These are phyloP conservation scores for Guillardia theta DNA, from an alignment of 78 protist species.

Conservation along the genomic window DNA sequence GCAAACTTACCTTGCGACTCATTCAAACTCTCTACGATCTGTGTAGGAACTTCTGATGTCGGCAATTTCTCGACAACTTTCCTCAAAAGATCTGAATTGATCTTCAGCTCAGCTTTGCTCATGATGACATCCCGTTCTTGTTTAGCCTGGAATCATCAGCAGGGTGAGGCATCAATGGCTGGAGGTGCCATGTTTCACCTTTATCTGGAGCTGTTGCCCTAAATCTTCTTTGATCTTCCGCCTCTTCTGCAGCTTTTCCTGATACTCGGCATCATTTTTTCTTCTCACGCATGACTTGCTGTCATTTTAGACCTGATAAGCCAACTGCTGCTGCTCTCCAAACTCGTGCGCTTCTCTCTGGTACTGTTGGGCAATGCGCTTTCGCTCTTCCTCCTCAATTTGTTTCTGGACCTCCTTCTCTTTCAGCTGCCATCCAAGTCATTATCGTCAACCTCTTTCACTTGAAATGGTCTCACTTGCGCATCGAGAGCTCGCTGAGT, in stretches of 20 bases:
- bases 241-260: not conserved
- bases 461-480: too few species aligned
- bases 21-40: too few species aligned
- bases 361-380: not conserved
- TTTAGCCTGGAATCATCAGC: not conserved
- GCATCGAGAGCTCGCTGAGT: not conserved
- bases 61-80: not conserved
- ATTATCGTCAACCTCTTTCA: too few species aligned
- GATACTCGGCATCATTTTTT: too few species aligned
- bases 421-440: too few species aligned
- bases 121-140: not conserved
- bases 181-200: not conserved
- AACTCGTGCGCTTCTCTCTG: not conserved
- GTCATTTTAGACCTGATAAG: not conserved
- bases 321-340: not conserved
- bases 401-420: not conserved
- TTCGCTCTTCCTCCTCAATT: not conserved
- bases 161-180: not conserved
- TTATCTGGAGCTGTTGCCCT: not conserved
- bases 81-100: not conserved
- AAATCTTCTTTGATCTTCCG: not conserved
- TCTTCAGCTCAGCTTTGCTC: not conserved
- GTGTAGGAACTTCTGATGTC: too few species aligned
- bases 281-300: not conserved
- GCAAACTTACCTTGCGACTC: too few species aligned